Evolutionary conservation across 1,139 yeast genomes (phyloP), one percentile per base, ranked within the genome.

Genomic region (Saccharomyces uvarum): DNA sequence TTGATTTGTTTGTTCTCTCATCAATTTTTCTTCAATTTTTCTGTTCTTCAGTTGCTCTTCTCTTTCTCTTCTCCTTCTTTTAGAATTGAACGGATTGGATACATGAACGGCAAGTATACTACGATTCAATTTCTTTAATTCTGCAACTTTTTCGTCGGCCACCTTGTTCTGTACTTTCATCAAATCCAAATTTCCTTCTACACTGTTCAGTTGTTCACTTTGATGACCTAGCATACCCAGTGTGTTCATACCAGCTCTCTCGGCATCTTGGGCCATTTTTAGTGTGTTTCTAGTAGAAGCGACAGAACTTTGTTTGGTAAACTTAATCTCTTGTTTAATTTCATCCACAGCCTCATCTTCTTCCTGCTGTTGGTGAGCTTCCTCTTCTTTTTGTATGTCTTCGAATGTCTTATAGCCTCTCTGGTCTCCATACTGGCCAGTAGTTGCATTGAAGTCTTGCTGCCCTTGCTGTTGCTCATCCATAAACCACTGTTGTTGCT

Each of bases 141-240:
- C 95, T 53, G 80, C 80, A 44, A 93, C 95, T 70, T 88, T 88
- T 53, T 84, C 88, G 60, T 86, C 90, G 5, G 96, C 96, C 56
- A 87, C 81, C 62, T 83, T 77, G 58, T 89, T 88, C 68, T 90
- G 97, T 2, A 90, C 84, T 57, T 84, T 88, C 49, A 95, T 88
- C 55, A 87, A 73, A 55, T 88, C 81, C 62, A 93, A 73, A 63
- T 84, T 85, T 62, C 82, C 83, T 68, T 91, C 97, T 19, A 93
- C 84, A 65, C 81, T 82, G 68, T 86, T 87, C 60, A 93, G 75
- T 53, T 89, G 76, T 68, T 90, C 97, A 54, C 95, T 84, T 71
- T 95, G 99, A 21, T 93, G 82, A 29, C 98, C 98, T 54, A 93
- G 78, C 83, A 89, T 84, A 28, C 97, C 97, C 62, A 91, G 74